Evolutionary conservation across 2,329 filamentous ascomycete genomes (phyloP), one percentile per base, ranked within the genome.

Genomic region (Sphaerulina musiva): DNA sequence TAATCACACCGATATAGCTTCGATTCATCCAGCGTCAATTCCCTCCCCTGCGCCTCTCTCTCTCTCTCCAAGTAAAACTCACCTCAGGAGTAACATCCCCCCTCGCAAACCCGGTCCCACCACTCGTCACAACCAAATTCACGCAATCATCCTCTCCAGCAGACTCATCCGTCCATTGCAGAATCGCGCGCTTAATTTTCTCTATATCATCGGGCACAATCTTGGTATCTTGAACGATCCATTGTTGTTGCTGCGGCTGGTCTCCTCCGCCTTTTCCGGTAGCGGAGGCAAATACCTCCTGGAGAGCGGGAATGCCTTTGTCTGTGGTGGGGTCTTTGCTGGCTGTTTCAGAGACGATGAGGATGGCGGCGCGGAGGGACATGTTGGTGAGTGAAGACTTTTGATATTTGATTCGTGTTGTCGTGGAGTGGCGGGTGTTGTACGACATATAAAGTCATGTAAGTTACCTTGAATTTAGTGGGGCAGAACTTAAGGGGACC

Each of bases 261-360:
- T 78, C 81, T 3, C 76, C 79, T 10, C 84, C 86, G 26, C 26
- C 26, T 4, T 29, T 29, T 29, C 26, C 26, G 26, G 26, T 7
- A 7, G 26, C 26, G 6, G 26, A 29, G 26, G 78, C 74, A 60
- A 98, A 85, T 11, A 89, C 83, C 49, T 85, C 76, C 46, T 81
- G 78, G 4, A 98, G 78, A 8, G 81, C 76, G 1, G 78, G 76
- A 5, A 82, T 82, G 7, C 88, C 85, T 58, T 82, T 82, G 72
- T 98, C 93, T 1, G 88, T 84, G 3, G 86, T 83, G 0, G 89
- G 81, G 69, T 95, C 86, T 62, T 82, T 78, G 7, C 85, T 83
- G 5, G 91, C 93, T 5, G 93, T 98, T 48, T 95, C 95, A 1
- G 93, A 97, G 39, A 98, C 80, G 61, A 97, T 80, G 51, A 98